Evolutionary conservation across 78 protist genomes (phyloP), one percentile per base, ranked within the genome.

Genomic region (Dictyostelium purpureum): DNA sequence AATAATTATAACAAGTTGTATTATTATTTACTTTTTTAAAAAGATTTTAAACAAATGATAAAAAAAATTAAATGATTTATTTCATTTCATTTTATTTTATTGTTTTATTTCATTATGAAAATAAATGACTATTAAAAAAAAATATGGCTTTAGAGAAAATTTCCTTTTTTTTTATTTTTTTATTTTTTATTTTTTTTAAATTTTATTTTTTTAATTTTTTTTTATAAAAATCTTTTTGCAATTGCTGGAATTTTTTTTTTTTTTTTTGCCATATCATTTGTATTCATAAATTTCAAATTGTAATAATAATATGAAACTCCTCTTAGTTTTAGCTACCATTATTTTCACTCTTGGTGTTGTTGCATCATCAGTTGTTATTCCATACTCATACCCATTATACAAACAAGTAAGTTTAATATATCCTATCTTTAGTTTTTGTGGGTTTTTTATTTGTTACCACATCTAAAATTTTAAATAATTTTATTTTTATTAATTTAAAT

Each of bases 351-450:
- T 63, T 63, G 35, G 71, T 63, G 26, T 63, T 33, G 71, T 73
- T 43, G 24, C 42, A 31, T 63, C 71, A 33, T 33, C 33, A 0
- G 42, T 63, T 63, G 76, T 79, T 42, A 52, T 82, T 56, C 90
- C 90, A 54, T 70, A 42, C 56, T 24, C 79, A 21, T 82, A 70
- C 70, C 90, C 90, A 82, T 75, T 82, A 28, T 82, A 82, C 11
- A 82, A 82, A 70, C 90, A 82, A 75, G 88, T 79, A 78, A 43
- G 87, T 42, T 38, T 18, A 14, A 5, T 28, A 5, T 33, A 19
- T 65, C 19, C 31, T 33, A 28, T 28, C 31, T n/a, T n/a, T n/a
- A n/a, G n/a, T n/a, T n/a, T n/a, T 10, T 19, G 4, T 10, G 18
- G 2, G 18, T 61, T 61, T 24, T 26, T 28, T 9, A 59, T 1